These are phyloP conservation scores for Populus ilicifolia DNA, from an alignment of 345 rosid genomes.

Conservation along the genomic window DNA sequence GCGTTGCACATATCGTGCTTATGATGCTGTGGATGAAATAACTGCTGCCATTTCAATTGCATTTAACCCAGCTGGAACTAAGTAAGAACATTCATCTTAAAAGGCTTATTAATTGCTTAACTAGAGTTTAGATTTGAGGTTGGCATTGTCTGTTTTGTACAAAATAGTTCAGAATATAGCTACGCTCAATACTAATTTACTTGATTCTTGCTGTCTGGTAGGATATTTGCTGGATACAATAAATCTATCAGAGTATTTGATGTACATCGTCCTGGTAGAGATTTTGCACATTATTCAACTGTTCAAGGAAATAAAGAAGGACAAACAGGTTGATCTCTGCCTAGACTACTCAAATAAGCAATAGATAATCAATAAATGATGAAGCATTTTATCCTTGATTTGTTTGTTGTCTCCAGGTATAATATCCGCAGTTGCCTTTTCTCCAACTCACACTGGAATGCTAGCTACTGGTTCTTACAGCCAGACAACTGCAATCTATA, in stretches of 20 bases:
- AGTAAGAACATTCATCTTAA: slow-evolving; percentile 42
- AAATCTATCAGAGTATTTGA: slow-evolving; percentile 81
- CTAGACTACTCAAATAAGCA: background rate
- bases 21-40: slow-evolving; percentile 93
- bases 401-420: slow-evolving; percentile 50
- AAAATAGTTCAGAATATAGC: background rate
- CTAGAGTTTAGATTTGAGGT: background rate
- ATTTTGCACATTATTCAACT: slow-evolving; percentile 66
- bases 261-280: slow-evolving; percentile 95
- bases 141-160: background rate
- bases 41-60: slow-evolving; percentile 87
- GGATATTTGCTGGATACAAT: slow-evolving; percentile 93
- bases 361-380: slow-evolving; percentile 1
- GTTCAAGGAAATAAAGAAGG: slow-evolving; percentile 84
- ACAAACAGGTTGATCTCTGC: slow-evolving; percentile 60
- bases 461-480: slow-evolving; percentile 91
- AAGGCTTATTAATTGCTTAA: background rate
- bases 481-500: no score
- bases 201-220: slow-evolving; percentile 26
- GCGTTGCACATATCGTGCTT: slow-evolving; percentile 94
- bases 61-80: slow-evolving; percentile 80
- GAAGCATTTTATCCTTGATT: slow-evolving; percentile 3
- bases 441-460: slow-evolving; percentile 72
- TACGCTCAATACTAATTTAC: slow-evolving; percentile 1
- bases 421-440: slow-evolving; percentile 79